Conservation (phyloP, 306 rosid species). For the Astragalus glycyphyllos region DNA sequence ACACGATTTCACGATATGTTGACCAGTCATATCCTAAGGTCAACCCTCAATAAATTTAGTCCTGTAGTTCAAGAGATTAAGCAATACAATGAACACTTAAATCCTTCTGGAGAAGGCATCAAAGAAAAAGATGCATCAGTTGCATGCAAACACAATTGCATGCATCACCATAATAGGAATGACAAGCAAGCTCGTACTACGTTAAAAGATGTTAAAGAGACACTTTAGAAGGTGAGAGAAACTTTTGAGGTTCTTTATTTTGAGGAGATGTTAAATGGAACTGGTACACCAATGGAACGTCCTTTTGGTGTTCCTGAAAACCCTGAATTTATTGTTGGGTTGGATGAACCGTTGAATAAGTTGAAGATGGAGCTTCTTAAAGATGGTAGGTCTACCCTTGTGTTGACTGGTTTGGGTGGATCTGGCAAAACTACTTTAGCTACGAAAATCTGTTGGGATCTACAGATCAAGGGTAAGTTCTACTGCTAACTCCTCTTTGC, state of each 20-base stretch:
- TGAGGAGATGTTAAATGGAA: not conserved
- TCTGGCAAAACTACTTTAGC: conserved; percentile 66
- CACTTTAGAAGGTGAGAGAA: conserved; percentile 25
- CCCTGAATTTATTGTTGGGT: conserved; percentile 46
- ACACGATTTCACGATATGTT: not conserved
- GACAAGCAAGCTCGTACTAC: conserved; percentile 1
- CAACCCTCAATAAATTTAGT: conserved; percentile 3
- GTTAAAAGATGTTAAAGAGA: conserved; percentile 28
- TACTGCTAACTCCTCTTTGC: not conserved
- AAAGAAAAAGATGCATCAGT: conserved; percentile 4
- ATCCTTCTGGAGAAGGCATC: conserved; percentile 34
- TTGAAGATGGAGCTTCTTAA: conserved; percentile 51
- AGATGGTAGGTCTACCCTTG: conserved; percentile 32
- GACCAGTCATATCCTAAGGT: not conserved
- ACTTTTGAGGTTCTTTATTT: conserved; percentile 21
- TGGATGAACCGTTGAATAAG: conserved; percentile 43
- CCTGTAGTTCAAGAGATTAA: conserved; percentile 38
- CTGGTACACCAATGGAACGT: conserved; percentile 1
- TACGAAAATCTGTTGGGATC: conserved; percentile 50
- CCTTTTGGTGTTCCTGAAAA: conserved; percentile 40
- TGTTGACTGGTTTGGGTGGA: conserved; percentile 59
- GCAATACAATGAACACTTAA: conserved; percentile 26
- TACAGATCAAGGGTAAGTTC: conserved; percentile 48
- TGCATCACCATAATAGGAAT: not conserved
- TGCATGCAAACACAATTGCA: not conserved